Base-by-base conservation (phyloP, 768 basidiomycete species). In the Panaeolus cyanescens region DNA sequence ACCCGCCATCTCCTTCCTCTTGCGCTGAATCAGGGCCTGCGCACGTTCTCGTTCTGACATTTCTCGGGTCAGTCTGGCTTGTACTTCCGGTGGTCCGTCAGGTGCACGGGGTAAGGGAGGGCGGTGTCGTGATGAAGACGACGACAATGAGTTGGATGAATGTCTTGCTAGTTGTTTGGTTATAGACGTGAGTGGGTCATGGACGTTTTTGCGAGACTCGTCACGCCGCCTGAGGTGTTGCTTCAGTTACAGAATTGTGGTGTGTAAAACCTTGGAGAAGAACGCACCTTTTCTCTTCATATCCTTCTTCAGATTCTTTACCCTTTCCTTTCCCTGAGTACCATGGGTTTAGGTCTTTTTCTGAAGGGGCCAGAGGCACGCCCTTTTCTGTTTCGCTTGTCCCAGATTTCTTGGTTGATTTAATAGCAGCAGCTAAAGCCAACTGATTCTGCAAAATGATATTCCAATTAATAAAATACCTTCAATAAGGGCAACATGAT, bases 301-400 rank as follows among this genome's bases (percentile, higher is more conserved):
- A 65, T 1, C 68, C 64, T 42, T 77, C 75, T 13, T 72, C 62
- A 4, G 64, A 63, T 31, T 67, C 34, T 5, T 72, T 66, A 63
- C 42, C 76, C 69, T 56, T 73, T 10, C 63, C 28, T 4, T 67
- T 64, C 45, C 72, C 73, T 15, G 81, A 81, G 71, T 95, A 95
- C 92, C 92, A 95, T 5, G 92, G 92, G 22, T 85, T 87, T 10
- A 92, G 82, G 63, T 95, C 93, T 67, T 92, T 89, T 5, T 79
- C 83, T 3, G 85, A 83, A 0, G 93, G 93, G 1, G 89, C 92
- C 4, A 94, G 78, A 1, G 90, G 79, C 7, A 92, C 71, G 17
- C 93, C 92, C 64, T 85, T 86, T 56, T 95, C 92, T 0, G 81
- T 80, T 66, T 89, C 87, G 6, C 74, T 74, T 0, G 80, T 70